Percentiles rank a stretch among this genome's conserved stretches.
phyloP scores from a whole-genome alignment of 2,329 filamentous ascomycete species.

The Ceratocystis destructans region DNA sequence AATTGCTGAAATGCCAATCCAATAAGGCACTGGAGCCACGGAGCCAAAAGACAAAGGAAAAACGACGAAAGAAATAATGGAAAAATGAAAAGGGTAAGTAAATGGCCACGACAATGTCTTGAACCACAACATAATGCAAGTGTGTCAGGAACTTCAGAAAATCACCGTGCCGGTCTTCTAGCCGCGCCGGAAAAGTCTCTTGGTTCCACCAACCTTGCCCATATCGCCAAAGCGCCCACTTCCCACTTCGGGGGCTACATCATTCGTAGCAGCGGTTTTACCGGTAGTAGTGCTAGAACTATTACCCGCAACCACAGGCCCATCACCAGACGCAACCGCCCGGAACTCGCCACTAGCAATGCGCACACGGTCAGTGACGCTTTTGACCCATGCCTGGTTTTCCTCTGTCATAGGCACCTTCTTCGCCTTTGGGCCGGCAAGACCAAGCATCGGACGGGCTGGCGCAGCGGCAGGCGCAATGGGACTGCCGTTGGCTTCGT shows the following conservation, averaged over 20 bases:
- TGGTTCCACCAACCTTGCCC: constrained; percentile 58
- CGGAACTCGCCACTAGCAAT: constrained; percentile 56
- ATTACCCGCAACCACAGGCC: not conserved
- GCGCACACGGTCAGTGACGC: constrained; percentile 66
- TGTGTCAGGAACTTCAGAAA: constrained; percentile 1
- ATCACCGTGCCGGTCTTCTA: constrained; percentile 14
- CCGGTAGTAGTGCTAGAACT: not conserved
- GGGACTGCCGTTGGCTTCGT: constrained; percentile 33
- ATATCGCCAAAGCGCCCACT: constrained; percentile 48
- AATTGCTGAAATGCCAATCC: not conserved
- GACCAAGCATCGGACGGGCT: constrained; percentile 37
- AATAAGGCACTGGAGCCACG: not conserved
- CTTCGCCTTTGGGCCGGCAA: constrained; percentile 56
- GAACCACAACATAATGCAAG: too few relatives aligned
- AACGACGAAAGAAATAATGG: not conserved
- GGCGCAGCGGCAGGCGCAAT: constrained; percentile 27
- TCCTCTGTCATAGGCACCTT: constrained; percentile 55
- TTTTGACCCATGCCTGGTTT: constrained; percentile 68
- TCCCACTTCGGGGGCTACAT: not conserved
- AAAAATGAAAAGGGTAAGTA: not conserved
- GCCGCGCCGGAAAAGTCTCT: constrained; percentile 50
- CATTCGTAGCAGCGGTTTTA: not conserved
- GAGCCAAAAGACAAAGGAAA: not conserved
- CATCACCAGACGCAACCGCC: constrained; percentile 16
- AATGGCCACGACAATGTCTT: not conserved